Conservation (phyloP, 805 yeast genomes). For the Wickerhamiella kurtzmanii region DNA sequence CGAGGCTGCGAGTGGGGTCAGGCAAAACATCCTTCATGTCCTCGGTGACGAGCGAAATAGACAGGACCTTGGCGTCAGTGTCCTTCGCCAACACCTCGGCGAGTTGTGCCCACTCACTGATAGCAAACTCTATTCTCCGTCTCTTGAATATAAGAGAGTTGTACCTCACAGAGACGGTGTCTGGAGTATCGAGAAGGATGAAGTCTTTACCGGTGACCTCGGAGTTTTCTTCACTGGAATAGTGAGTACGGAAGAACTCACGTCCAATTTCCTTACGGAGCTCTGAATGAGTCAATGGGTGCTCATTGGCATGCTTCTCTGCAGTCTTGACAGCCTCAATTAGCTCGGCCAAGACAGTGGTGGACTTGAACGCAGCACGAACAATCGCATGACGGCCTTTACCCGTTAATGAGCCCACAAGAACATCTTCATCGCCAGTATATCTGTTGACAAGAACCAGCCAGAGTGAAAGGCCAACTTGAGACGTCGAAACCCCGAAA, state of each 20-base stretch:
- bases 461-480: constrained; percentile 49
- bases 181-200: constrained; percentile 47
- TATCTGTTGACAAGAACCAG: constrained; percentile 60
- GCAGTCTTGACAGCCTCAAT: constrained; percentile 33
- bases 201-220: constrained; percentile 23
- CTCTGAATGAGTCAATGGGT: constrained; percentile 40
- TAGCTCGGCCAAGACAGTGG: constrained; percentile 37
- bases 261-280: constrained; percentile 37
- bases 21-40: constrained; percentile 45
- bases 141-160: constrained; percentile 62
- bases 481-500: constrained; percentile 29
- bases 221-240: constrained; percentile 16
- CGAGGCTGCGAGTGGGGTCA: constrained; percentile 74
- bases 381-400: constrained; percentile 29
- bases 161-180: constrained; percentile 35
- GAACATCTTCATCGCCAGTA: constrained; percentile 90
- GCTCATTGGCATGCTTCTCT: constrained; percentile 20
- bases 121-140: constrained; percentile 53
- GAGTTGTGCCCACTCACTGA: constrained; percentile 50
- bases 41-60: constrained; percentile 54
- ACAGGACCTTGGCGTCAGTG: constrained; percentile 37
- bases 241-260: constrained; percentile 9
- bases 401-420: constrained; percentile 49
- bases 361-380: constrained; percentile 37
- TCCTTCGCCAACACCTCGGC: constrained; percentile 7